phyloP scores from a whole-genome alignment of 106 monocot genomes.

The Ottelia alismoides region DNA sequence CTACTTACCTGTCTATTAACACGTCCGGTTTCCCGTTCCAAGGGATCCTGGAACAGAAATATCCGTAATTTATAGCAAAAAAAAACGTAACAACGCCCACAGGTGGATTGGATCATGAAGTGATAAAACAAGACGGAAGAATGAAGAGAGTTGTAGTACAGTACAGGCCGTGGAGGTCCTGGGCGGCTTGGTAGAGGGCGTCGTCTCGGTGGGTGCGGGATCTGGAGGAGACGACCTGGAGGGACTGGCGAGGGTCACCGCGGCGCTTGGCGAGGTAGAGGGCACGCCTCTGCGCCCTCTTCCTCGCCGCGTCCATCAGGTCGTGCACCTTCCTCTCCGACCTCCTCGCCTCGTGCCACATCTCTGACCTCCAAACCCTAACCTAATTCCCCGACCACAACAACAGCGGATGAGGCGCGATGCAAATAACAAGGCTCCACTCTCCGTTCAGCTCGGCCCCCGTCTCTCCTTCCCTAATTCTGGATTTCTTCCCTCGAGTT shows the following conservation, averaged over 20 bases:
- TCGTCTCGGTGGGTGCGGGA: constrained; percentile 87
- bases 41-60: constrained; percentile 86
- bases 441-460: no score
- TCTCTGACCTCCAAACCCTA: no score
- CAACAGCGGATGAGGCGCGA: no score
- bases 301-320: constrained; percentile 88
- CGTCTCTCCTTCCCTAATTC: no score
- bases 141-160: no score
- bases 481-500: no score
- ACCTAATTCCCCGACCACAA: no score
- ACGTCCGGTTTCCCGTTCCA: constrained; percentile 95
- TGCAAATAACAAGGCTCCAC: no score
- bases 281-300: constrained; percentile 79
- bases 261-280: constrained; percentile 78
- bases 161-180: constrained; percentile 93
- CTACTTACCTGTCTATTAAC: constrained; percentile 93
- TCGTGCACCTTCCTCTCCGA: constrained; percentile 98
- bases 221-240: constrained; percentile 63
- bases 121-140: no score
- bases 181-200: constrained; percentile 79
- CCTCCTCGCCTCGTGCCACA: constrained; percentile 99
- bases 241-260: constrained; percentile 85
- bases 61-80: no score
- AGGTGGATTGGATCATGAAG: no score
- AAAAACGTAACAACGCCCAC: no score